Evolutionary conservation across 2,329 filamentous ascomycete genomes (phyloP).

Genomic region (Chaetomium strumarium): DNA sequence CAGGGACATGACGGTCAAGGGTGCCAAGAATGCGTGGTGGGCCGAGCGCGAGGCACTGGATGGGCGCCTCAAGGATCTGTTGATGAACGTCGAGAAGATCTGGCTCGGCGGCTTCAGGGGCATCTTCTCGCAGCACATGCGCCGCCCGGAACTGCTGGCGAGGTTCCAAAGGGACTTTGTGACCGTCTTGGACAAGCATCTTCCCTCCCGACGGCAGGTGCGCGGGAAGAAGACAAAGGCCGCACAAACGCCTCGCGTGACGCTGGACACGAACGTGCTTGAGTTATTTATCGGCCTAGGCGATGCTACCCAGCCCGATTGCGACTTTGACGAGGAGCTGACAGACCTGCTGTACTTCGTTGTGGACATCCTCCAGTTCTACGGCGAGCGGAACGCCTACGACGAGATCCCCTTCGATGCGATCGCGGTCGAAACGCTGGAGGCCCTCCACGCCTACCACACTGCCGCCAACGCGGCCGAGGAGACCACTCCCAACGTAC

Average conservation of each 20-base stretch:
- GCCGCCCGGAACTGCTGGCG: constrained; percentile 58
- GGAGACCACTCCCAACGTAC: constrained; percentile 41
- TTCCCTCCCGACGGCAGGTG: constrained; percentile 72
- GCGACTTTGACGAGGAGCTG: constrained; percentile 81
- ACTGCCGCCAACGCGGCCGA: constrained; percentile 38
- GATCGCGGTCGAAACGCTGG: constrained; percentile 82
- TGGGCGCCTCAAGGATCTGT: constrained; percentile 65
- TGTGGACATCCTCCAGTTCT: constrained; percentile 92
- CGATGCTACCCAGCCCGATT: constrained; percentile 58
- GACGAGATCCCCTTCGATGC: constrained; percentile 95
- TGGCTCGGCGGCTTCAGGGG: constrained; percentile 95
- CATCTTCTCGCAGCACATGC: constrained; percentile 73
- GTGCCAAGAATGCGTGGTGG: constrained; percentile 84
- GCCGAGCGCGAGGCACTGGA: constrained; percentile 76
- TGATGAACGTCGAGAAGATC: constrained; percentile 81
- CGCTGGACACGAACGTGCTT: constrained; percentile 58
- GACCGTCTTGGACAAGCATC: constrained; percentile 70
- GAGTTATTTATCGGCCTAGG: constrained; percentile 86
- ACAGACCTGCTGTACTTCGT: constrained; percentile 94
- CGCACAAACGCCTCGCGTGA: constrained; percentile 33
- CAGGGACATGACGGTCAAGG: constrained; percentile 66
- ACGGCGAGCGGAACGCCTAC: constrained; percentile 92
- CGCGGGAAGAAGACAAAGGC: constrained; percentile 48
- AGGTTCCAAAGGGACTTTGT: constrained; percentile 75
- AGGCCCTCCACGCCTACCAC: constrained; percentile 77